A percentile compares a stretch with the other conserved stretches of the same genome.
phyloP scores from a whole-genome alignment of 192 early-diverging fungal species.

The Linnemannia schmuckeri region DNA sequence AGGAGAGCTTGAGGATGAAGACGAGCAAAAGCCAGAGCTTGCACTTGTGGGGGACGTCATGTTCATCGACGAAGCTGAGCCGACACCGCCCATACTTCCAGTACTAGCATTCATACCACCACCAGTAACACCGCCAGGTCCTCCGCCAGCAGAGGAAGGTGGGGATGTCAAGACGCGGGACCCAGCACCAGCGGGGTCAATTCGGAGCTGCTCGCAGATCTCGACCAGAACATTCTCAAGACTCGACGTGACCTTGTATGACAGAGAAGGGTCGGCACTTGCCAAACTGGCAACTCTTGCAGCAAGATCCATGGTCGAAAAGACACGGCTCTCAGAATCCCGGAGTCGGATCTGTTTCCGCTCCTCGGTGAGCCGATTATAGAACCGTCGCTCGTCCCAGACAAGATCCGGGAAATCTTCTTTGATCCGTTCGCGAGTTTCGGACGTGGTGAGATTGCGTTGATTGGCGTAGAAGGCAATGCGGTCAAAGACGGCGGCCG shows the following conservation, averaged over 20 bases:
- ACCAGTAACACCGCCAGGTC: background rate
- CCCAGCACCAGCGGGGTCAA: constrained; percentile 37
- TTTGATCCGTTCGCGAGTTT: constrained; percentile 62
- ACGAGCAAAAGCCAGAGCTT: constrained; percentile 26
- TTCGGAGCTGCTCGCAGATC: constrained; percentile 49
- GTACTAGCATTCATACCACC: background rate
- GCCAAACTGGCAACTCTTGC: constrained; percentile 59
- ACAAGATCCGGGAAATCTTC: constrained; percentile 65
- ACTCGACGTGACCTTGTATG: constrained; percentile 38
- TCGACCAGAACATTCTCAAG: constrained; percentile 46
- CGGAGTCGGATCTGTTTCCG: constrained; percentile 60
- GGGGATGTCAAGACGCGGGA: constrained; percentile 42
- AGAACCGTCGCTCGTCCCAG: constrained; percentile 72
- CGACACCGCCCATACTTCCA: background rate
- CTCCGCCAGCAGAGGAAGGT: constrained; percentile 55
- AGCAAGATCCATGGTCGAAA: constrained; percentile 57
- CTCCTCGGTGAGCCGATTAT: constrained; percentile 67
- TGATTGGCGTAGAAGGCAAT: constrained; percentile 66
- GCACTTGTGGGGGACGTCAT: constrained; percentile 43
- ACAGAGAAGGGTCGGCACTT: constrained; percentile 37
- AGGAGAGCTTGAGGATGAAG: constrained; percentile 33
- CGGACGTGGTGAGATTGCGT: constrained; percentile 58
- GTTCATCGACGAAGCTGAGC: constrained; percentile 14
- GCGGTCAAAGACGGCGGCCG: constrained; percentile 60
- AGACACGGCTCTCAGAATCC: constrained; percentile 60